Evolutionary conservation across 2,329 filamentous ascomycete species (phyloP), one percentile per base, ranked within the genome.

Genomic region (Colletotrichum tropicicola): DNA sequence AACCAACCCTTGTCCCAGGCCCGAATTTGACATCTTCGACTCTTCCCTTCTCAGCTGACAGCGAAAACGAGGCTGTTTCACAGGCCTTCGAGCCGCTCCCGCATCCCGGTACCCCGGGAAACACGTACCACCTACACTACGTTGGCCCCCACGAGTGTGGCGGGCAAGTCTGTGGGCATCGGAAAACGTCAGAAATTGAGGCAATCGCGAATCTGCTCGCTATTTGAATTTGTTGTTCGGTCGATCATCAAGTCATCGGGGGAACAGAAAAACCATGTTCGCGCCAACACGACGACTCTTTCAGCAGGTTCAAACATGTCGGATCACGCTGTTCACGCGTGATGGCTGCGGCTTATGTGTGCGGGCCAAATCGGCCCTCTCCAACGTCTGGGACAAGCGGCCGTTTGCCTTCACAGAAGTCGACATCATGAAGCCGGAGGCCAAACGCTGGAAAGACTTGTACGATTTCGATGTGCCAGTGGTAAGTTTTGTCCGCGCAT

Each of bases 381-480:
- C 89, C 3, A 81, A 87, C 9, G 90, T 94, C 8, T 91, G 87
- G 85, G 86, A 91, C 61, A 77, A 79, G 27, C 81, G 89, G 25
- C 89, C 89, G 0, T 93, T 94, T 75, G 83, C 83, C 17, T 93
- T 89, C 75, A 81, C 82, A 7, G 91, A 94, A 75, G 82, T 92
- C 66, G 85, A 94, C 73, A 87, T 94, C 51, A 87, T 92, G 78
- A 84, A 85, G 51, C 82, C 85, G 0, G 85, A 88, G 25, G 83
- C 85, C 15, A 85, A 87, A 67, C 79, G 81, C 23, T 95, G 92
- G 92, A 89, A 87, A 71, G 83, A 89, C 51, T 73, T 93, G 1
- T 95, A 95, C 73, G 92, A 94, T 62, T 92, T 94, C 74, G 92
- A 95, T 70, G 92, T 92, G 7, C 92, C 92, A 0, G 92, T 94